Evolutionary conservation across 2,329 filamentous ascomycete species (phyloP), one percentile per base, ranked within the genome.

Genomic region (Scedosporium apiospermum): DNA sequence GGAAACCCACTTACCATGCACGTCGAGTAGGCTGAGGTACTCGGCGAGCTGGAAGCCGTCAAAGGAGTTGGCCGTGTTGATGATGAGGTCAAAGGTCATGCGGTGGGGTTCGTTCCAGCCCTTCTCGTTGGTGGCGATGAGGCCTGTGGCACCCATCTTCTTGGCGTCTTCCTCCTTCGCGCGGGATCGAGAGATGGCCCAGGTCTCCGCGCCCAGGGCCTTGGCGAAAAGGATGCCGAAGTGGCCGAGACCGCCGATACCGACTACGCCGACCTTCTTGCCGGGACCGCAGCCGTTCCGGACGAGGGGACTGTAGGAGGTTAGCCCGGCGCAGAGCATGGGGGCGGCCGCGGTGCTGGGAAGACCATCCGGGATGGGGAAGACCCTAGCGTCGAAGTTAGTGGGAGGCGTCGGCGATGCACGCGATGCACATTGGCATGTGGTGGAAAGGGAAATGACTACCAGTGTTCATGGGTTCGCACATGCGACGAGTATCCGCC

Each of bases 281-380:
- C 90, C 89, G 0, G 88, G 88, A 0, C 88, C 88, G 64, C 81
- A 81, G 27, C 88, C 88, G 69, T 91, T 86, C 58, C 89, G 81
- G 63, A 89, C 85, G 1, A 96, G 80, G 0, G 90, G 91, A 58
- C 83, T 88, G 76, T 87, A 96, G 55, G 85, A 85, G 0, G 91
- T 95, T 46, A 93, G 79, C 63, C 91, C 91, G 10, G 89, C 91
- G 72, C 91, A 96, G 64, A 95, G 81, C 88, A 92, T 91, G 1
- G 89, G 89, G 1, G 89, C 90, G 0, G 87, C 89, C 51, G 85
- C 73, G 57, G 77, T 77, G 44, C 80, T 80, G 1, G 77, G 70
- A 27, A 95, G 80, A 51, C 79, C 83, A 10, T 90, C 88, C 5
- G 90, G 91, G 66, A 95, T 93, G 70, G 86, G 87, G 70, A 84